Percentiles rank a stretch among this genome's conserved stretches.
These are phyloP conservation scores for Quercus gilva DNA, from an alignment of 306 rosid species.

Conservation along the genomic window DNA sequence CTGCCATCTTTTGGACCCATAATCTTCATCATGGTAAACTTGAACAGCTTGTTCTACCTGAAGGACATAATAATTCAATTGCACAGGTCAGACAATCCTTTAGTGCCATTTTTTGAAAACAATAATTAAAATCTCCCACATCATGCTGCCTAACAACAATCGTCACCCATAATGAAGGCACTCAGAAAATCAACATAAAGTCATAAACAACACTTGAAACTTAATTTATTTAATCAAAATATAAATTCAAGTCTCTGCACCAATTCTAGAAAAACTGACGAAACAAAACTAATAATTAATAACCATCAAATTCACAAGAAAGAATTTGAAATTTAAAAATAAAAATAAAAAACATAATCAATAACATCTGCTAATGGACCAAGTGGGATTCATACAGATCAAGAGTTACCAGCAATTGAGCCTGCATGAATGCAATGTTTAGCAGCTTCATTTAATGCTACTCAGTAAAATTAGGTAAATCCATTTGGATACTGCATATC, in stretches of 20 bases:
- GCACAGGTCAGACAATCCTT: constrained; percentile 9
- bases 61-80: constrained; percentile 29
- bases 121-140: background rate
- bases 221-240: background rate
- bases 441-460: background rate
- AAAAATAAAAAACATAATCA: background rate
- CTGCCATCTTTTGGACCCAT: constrained; percentile 71
- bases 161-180: background rate
- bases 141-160: constrained; percentile 12
- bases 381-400: background rate
- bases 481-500: background rate
- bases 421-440: background rate
- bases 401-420: background rate
- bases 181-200: background rate
- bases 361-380: background rate
- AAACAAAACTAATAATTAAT: background rate
- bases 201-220: background rate
- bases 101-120: background rate
- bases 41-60: constrained; percentile 72
- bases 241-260: background rate
- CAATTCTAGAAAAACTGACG: background rate
- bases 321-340: background rate
- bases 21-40: constrained; percentile 82
- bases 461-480: background rate
- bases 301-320: background rate